These are phyloP conservation scores for Phytophthora vignae DNA, from an alignment of 352 stramenopile genomes.

Conservation along the genomic window DNA sequence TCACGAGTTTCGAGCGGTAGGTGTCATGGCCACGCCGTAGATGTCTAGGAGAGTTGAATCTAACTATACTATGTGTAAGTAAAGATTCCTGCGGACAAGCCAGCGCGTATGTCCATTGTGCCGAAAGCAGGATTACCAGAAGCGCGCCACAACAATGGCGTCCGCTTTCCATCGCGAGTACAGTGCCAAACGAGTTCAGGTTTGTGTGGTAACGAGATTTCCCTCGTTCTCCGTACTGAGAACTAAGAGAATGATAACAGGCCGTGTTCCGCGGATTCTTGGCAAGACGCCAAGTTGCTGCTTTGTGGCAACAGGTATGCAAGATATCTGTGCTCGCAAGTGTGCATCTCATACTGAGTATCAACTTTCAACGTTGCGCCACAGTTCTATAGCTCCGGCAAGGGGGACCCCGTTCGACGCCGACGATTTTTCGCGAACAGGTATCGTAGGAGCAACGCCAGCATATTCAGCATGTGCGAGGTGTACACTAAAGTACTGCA, in stretches of 20 bases:
- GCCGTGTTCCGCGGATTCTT: conserved; percentile 46
- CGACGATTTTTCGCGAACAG: conserved; percentile 74
- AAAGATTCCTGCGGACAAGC: conserved; percentile 76
- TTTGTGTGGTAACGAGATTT: conserved; percentile 10
- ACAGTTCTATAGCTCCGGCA: conserved; percentile 75
- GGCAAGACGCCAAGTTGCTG: conserved; percentile 26
- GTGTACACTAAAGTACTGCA: not conserved
- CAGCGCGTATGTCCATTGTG: conserved; percentile 86
- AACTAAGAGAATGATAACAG: conserved; percentile 17
- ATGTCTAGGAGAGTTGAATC: not conserved
- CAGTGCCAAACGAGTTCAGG: conserved; percentile 70
- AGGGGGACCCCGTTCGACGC: conserved; percentile 61
- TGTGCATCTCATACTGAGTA: not conserved
- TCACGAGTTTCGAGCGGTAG: conserved; percentile 84
- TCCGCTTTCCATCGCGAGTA: conserved; percentile 56
- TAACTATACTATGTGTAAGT: not conserved
- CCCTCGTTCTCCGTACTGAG: not conserved
- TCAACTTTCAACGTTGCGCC: not conserved
- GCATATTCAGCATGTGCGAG: not conserved
- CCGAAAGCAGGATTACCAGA: conserved; percentile 87
- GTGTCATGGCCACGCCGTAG: not conserved
- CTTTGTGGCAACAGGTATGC: conserved; percentile 46
- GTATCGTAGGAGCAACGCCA: conserved; percentile 21
- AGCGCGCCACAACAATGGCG: conserved; percentile 61
- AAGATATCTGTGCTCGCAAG: no score